Evolutionary conservation across 129 eudicot genomes (phyloP).

Genomic region (Sambucus nigra): DNA sequence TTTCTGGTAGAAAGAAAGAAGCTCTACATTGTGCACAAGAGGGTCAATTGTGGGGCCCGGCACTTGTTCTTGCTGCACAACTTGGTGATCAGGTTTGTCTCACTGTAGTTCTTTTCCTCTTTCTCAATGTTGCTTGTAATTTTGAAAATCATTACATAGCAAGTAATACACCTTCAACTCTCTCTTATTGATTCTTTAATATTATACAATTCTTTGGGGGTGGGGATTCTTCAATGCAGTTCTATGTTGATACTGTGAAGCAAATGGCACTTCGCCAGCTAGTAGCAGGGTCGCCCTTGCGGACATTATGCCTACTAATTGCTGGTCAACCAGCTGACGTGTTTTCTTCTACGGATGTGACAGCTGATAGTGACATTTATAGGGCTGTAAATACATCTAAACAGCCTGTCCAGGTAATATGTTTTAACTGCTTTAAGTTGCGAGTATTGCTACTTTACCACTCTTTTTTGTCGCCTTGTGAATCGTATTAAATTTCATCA

Average conservation of each 20-base stretch:
- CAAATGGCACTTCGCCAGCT: conserved; percentile 84
- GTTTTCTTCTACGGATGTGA: conserved; percentile 40
- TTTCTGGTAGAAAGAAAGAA: conserved; percentile 81
- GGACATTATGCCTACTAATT: conserved; percentile 88
- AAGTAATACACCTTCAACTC: too few relatives aligned
- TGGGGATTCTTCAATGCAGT: conserved; percentile 42
- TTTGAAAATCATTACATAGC: too few relatives aligned
- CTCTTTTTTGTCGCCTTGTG: too few relatives aligned
- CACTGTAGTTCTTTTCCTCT: not conserved
- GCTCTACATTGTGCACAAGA: conserved; percentile 83
- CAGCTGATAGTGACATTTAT: conserved; percentile 26
- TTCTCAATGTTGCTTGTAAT: not conserved
- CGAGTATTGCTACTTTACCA: not conserved
- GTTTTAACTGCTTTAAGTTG: not conserved
- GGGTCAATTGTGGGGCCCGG: conserved; percentile 95
- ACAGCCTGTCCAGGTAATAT: conserved; percentile 59
- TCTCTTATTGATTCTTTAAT: not conserved
- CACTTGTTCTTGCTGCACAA: conserved; percentile 92
- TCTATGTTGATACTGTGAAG: conserved; percentile 74
- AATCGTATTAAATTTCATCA: not conserved
- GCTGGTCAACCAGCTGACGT: conserved; percentile 94
- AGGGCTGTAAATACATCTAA: conserved; percentile 34
- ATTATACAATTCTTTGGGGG: not conserved
- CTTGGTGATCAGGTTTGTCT: conserved; percentile 87
- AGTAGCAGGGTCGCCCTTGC: conserved; percentile 86